phyloP scores from a whole-genome alignment of 495 filamentous ascomycete genomes.

The Penicillium paradoxum region DNA sequence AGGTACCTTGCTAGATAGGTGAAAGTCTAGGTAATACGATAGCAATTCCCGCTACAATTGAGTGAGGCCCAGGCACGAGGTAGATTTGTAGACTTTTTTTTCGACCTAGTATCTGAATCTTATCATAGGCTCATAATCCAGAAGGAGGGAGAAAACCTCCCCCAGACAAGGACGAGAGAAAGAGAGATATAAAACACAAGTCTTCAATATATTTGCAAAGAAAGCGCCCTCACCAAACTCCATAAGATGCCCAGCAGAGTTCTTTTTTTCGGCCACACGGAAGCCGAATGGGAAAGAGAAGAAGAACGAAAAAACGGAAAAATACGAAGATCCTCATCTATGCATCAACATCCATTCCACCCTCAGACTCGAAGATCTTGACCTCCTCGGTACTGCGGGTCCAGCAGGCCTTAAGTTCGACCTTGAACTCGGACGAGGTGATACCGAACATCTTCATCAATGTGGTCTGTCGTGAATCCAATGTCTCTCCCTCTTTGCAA shows the following conservation, averaged over 20 bases:
- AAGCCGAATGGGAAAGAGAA: slow-evolving; percentile 20
- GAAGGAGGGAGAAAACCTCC: slow-evolving; percentile 20
- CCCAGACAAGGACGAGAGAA: slow-evolving; percentile 15
- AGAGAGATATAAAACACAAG: slow-evolving; percentile 17
- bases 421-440: slow-evolving; percentile 79
- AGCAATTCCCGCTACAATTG: slow-evolving; percentile 3
- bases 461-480: slow-evolving; percentile 86
- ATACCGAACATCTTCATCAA: slow-evolving; percentile 92
- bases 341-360: slow-evolving; percentile 41
- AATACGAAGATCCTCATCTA: slow-evolving; percentile 17
- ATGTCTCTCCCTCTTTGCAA: slow-evolving; percentile 71
- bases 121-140: slow-evolving; percentile 37
- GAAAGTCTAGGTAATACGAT: slow-evolving; percentile 24
- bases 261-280: slow-evolving; percentile 21
- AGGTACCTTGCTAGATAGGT: slow-evolving; percentile 28
- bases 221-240: slow-evolving; percentile 39
- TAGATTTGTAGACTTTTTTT: slow-evolving; percentile 19
- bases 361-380: slow-evolving; percentile 35
- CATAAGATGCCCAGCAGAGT: slow-evolving; percentile 33
- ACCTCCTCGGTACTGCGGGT: slow-evolving; percentile 37
- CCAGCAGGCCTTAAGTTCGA: slow-evolving; percentile 65
- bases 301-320: slow-evolving; percentile 10
- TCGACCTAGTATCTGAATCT: slow-evolving; percentile 29
- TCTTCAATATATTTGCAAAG: slow-evolving; percentile 25
- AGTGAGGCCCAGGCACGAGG: background rate